These are phyloP conservation scores for Aspergillus sergii DNA, from an alignment of 2,329 filamentous ascomycete genomes.

Conservation along the genomic window DNA sequence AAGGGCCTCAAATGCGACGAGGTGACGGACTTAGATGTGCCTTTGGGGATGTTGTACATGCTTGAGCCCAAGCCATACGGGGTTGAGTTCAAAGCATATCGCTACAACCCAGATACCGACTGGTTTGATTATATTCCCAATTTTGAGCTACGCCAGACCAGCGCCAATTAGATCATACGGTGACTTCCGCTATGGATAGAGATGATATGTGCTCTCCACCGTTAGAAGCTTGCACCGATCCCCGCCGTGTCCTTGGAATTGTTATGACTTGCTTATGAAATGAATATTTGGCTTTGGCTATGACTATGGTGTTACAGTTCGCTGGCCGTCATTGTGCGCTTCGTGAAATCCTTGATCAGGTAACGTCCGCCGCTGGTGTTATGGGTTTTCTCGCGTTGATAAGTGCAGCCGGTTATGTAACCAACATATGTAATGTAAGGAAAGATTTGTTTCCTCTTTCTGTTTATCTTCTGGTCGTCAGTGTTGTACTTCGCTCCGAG, in stretches of 20 bases:
- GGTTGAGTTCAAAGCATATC: slow-evolving; percentile 94
- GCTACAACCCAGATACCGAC: slow-evolving; percentile 75
- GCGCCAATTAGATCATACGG: slow-evolving; percentile 23
- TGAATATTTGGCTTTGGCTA: slow-evolving; percentile 3
- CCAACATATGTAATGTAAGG: not conserved
- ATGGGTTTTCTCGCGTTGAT: not conserved
- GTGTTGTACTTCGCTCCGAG: not conserved
- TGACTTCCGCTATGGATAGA: not conserved
- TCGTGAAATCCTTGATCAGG: not conserved
- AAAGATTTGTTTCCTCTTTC: not conserved
- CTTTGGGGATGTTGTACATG: slow-evolving; percentile 89
- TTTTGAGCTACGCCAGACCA: slow-evolving; percentile 67
- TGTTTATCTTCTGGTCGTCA: not conserved
- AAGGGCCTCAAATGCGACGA: slow-evolving; percentile 87
- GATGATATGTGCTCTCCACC: not conserved
- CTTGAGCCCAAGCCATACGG: slow-evolving; percentile 98
- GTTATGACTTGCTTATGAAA: slow-evolving; percentile 4
- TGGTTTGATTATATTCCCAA: slow-evolving; percentile 87
- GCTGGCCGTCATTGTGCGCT: not conserved
- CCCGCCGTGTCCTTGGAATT: not conserved
- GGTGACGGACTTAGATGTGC: slow-evolving; percentile 92
- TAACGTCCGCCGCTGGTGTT: not conserved
- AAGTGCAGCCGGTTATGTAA: not conserved
- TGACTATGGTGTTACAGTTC: slow-evolving; percentile 2
- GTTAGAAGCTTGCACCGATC: not conserved